Percentiles rank a stretch among this genome's conserved stretches.
Conservation (phyloP, 2,329 filamentous ascomycete species). For the Phaeosphaeria sp. region DNA sequence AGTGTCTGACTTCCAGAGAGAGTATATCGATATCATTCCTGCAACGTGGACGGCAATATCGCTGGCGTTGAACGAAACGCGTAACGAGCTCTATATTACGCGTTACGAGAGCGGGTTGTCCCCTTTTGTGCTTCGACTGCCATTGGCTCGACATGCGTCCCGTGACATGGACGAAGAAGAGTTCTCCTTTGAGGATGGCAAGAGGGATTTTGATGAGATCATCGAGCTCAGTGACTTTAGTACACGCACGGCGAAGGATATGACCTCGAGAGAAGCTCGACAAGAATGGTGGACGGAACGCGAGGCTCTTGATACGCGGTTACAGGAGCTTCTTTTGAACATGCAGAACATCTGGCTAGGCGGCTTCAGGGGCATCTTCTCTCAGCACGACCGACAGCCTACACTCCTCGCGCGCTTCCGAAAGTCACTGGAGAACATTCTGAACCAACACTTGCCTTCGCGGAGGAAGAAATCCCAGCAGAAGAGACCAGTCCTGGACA, state of each 20-base stretch:
- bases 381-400: slow-evolving; percentile 69
- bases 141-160: slow-evolving; percentile 80
- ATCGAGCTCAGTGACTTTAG: slow-evolving; percentile 82
- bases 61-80: slow-evolving; percentile 80
- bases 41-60: slow-evolving; percentile 84
- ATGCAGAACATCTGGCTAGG: slow-evolving; percentile 95
- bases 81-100: slow-evolving; percentile 87
- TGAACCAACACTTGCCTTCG: slow-evolving; percentile 87
- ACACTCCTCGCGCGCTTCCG: slow-evolving; percentile 77
- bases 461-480: slow-evolving; percentile 66
- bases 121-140: slow-evolving; percentile 87
- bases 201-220: slow-evolving; percentile 80
- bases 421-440: slow-evolving; percentile 75
- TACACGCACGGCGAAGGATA: slow-evolving; percentile 76
- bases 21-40: slow-evolving; percentile 88
- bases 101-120: slow-evolving; percentile 76
- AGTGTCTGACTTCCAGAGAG: slow-evolving; percentile 68
- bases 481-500: slow-evolving; percentile 62
- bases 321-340: slow-evolving; percentile 80
- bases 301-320: slow-evolving; percentile 76
- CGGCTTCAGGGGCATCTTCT: slow-evolving; percentile 94
- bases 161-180: slow-evolving; percentile 80
- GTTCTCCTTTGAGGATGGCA: slow-evolving; percentile 84
- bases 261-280: slow-evolving; percentile 76
- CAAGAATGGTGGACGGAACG: slow-evolving; percentile 90